These are phyloP conservation scores for Nakazawaea populi DNA, from an alignment of 805 yeast genomes.

Conservation along the genomic window DNA sequence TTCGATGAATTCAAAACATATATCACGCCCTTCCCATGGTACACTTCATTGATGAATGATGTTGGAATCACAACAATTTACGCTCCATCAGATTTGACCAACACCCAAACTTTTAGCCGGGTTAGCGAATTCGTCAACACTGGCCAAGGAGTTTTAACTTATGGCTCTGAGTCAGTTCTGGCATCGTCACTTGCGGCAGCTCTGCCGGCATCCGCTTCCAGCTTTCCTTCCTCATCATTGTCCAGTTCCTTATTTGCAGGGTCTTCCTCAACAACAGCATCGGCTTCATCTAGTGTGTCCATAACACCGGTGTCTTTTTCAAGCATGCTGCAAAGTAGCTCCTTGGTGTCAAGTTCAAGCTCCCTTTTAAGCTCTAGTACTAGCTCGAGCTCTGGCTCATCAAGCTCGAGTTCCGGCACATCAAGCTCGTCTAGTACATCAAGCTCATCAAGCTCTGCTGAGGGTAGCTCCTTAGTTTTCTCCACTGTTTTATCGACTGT, in stretches of 20 bases:
- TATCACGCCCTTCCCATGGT: constrained; percentile 28
- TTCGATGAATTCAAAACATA: constrained; percentile 25
- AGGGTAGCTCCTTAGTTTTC: background rate
- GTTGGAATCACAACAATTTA: constrained; percentile 21
- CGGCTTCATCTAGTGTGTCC: background rate
- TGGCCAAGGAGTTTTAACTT: background rate
- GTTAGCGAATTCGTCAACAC: background rate
- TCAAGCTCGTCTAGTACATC: background rate
- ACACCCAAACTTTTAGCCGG: background rate
- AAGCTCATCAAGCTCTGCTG: background rate
- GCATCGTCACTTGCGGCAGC: background rate
- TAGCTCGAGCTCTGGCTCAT: background rate
- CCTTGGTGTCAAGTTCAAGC: no score
- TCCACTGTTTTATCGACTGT: background rate
- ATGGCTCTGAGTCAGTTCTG: background rate
- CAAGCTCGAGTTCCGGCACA: background rate
- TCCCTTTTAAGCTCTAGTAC: background rate
- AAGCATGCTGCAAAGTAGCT: background rate
- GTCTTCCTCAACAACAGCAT: background rate
- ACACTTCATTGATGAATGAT: constrained; percentile 18
- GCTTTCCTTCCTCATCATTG: no score
- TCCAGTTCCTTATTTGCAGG: background rate
- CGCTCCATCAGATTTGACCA: constrained; percentile 21
- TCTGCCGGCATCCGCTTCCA: background rate
- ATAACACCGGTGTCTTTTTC: background rate